Evolutionary conservation across 1,284 basidiomycete species (phyloP).

Genomic region (Leccinum fuscescens): DNA sequence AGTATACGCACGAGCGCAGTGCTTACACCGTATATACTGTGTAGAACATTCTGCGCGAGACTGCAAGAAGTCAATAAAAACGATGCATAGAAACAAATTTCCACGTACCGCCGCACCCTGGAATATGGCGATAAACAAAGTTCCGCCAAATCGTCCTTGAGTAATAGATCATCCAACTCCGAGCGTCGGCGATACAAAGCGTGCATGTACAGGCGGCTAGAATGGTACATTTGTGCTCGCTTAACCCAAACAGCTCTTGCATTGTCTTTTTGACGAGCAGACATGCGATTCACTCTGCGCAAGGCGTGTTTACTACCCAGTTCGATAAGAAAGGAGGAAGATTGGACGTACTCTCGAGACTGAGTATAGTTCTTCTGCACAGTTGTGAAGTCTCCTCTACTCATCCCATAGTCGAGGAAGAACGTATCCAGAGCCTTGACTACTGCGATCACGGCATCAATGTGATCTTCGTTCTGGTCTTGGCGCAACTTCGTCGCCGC

Average conservation of each 20-base stretch:
- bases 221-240: constrained; percentile 76
- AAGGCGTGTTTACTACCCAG: not conserved
- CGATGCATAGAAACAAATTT: not conserved
- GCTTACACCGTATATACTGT: constrained; percentile 64
- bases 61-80: constrained; percentile 36
- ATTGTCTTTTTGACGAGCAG: constrained; percentile 72
- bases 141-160: constrained; percentile 73
- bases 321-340: not conserved
- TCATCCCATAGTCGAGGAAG: constrained; percentile 72
- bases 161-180: constrained; percentile 75
- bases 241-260: constrained; percentile 76
- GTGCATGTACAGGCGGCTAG: constrained; percentile 73
- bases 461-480: constrained; percentile 75
- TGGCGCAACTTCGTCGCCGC: constrained; percentile 69
- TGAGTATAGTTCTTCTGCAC: constrained; percentile 69
- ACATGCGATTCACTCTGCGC: constrained; percentile 61
- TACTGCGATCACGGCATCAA: constrained; percentile 80
- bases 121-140: constrained; percentile 86
- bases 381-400: constrained; percentile 53
- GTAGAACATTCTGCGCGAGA: constrained; percentile 71
- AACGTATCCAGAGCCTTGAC: constrained; percentile 73
- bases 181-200: constrained; percentile 81
- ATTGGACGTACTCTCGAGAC: constrained; percentile 60
- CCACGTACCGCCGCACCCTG: constrained; percentile 64
- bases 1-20: constrained; percentile 1